Evolutionary conservation across 495 filamentous ascomycete genomes (phyloP), one percentile per base, ranked within the genome.

Genomic region (Lepraria neglecta): DNA sequence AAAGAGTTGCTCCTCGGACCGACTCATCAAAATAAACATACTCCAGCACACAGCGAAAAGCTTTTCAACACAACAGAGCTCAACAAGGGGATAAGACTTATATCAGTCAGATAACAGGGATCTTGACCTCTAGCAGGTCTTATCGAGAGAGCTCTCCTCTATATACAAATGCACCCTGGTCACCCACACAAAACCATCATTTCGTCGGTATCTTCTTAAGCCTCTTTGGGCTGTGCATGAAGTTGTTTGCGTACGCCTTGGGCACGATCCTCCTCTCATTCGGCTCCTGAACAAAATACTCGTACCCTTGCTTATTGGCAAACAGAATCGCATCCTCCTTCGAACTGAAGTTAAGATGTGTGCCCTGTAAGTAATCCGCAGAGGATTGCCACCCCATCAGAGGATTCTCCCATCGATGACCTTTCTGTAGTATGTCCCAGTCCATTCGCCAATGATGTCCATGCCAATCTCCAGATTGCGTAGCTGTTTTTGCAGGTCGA

Each of bases 351-450:
- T 84, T 85, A 61, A 99, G 72, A 72, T 88, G 80, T 61, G 90
- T 94, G 67, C 90, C 92, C 72, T 99, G 91, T 88, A 97, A 87
- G 66, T 78, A 78, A 75, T 99, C 94, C 24, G 82, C 94, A 51
- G 90, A 95, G 7, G 92, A 96, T 71, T 97, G 91, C 95, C 95
- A 99, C 33, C 94, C 94, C 84, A 97, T 99, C 68, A 97, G 77
- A 44, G 85, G 88, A 76, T 99, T 99, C 80, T 99, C 94, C 94
- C 94, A 97, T 69, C 94, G 84, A 73, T 97, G 88, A 55, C 87
- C 87, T 76, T 89, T 95, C 64, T 79, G 77, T 35, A 96, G 76
- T 47, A 92, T 81, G 75, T 99, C 94, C 94, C 94, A 99, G 72
- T 99, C 94, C 91, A 99, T 96, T 45, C 88, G 88, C 94, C 94